A percentile compares a stretch with the other conserved stretches of the same genome.
These are phyloP conservation scores for Aureobasidium melanogenum DNA, from an alignment of 2,329 filamentous ascomycete genomes.

Conservation along the genomic window DNA sequence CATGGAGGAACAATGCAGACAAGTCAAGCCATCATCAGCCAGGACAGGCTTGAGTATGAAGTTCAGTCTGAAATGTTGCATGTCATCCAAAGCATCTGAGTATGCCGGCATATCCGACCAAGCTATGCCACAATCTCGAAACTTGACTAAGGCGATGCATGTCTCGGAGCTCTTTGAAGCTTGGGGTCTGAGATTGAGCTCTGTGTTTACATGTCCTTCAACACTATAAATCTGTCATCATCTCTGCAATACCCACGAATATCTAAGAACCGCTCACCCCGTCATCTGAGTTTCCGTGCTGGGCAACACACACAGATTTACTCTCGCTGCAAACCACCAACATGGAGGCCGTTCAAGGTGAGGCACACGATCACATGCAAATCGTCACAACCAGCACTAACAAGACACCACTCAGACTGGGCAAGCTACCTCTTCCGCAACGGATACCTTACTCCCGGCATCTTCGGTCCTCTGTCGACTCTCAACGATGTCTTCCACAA, in stretches of 20 bases:
- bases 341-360: slow-evolving; percentile 26
- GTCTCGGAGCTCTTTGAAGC: not conserved
- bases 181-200: not conserved
- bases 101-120: not conserved
- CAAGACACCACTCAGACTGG: slow-evolving; percentile 21
- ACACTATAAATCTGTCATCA: not conserved
- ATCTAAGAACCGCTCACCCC: not conserved
- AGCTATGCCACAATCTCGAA: not conserved
- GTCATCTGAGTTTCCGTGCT: not conserved
- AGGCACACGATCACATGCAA: slow-evolving; percentile 3
- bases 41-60: not conserved
- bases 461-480: slow-evolving; percentile 17
- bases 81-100: not conserved
- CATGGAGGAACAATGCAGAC: not conserved
- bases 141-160: not conserved
- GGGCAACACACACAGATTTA: not conserved
- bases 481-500: slow-evolving; percentile 18
- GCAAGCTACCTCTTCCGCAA: slow-evolving; percentile 20
- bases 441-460: slow-evolving; percentile 16
- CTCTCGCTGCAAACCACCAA: not conserved
- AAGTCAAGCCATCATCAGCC: not conserved
- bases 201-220: not conserved
- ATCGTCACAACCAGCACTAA: not conserved
- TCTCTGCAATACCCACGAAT: not conserved
- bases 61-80: not conserved